A percentile compares a stretch with the other conserved stretches of the same genome.
phyloP scores from a whole-genome alignment of 352 stramenopile species.

The Globisporangium apiculatum region DNA sequence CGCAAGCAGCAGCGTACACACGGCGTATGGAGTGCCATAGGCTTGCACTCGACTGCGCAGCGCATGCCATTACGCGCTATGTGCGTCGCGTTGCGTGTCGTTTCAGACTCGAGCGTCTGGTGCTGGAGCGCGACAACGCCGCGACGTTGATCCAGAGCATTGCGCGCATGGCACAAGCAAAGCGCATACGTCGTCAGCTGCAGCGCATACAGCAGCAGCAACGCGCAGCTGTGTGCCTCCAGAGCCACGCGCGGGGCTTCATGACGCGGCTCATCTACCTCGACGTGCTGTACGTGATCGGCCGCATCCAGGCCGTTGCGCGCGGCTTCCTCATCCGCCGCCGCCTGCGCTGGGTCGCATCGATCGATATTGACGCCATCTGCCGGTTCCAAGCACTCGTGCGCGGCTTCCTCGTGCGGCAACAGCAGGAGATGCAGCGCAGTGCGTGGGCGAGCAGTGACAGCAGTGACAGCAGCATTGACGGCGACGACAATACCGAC shows the following conservation, averaged over 20 bases:
- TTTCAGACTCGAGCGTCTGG: conserved; percentile 18
- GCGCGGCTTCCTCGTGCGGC: conserved; percentile 25
- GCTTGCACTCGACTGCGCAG: conserved; percentile 17
- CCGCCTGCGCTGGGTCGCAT: conserved; percentile 39
- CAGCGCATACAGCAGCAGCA: conserved; percentile 11
- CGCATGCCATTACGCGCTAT: conserved; percentile 30
- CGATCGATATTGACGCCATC: conserved; percentile 37
- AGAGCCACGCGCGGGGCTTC: conserved; percentile 40
- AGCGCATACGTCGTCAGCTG: neutral
- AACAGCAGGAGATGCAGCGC: conserved; percentile 4
- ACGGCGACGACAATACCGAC: neutral
- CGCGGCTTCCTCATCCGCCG: conserved; percentile 57
- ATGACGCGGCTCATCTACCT: conserved; percentile 76
- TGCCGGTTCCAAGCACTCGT: conserved; percentile 39
- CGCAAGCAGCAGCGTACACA: conserved; percentile 12
- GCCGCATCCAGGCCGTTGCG: conserved; percentile 67
- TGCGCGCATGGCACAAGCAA: conserved; percentile 16
- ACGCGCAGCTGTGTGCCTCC: conserved; percentile 38
- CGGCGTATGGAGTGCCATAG: conserved; percentile 16
- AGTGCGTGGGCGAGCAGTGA: neutral
- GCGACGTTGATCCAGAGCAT: conserved; percentile 40
- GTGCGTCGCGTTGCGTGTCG: conserved; percentile 27
- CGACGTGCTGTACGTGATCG: conserved; percentile 72
- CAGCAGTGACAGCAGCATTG: neutral
- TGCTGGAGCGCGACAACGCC: conserved; percentile 22